A percentile compares a stretch with the other conserved stretches of the same genome.
phyloP scores from a whole-genome alignment of 2,329 filamentous ascomycete genomes.

The Colletotrichum sp. region DNA sequence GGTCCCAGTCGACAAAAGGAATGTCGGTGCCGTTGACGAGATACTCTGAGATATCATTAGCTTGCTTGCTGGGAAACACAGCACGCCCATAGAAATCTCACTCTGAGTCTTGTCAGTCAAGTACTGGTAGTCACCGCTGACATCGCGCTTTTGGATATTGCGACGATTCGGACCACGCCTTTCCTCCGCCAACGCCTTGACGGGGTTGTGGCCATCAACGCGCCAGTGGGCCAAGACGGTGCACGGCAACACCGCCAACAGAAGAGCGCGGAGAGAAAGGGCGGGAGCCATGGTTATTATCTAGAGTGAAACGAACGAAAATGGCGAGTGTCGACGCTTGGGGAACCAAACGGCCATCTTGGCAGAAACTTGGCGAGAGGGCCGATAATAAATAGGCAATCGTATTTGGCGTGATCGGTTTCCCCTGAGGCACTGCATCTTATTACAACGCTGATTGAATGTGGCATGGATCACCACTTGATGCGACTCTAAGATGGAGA shows the following conservation, averaged over 20 bases:
- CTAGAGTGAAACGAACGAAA: not conserved
- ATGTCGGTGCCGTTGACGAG: slow-evolving; percentile 68
- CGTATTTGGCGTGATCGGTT: not conserved
- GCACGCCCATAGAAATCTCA: not conserved
- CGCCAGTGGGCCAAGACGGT: slow-evolving; percentile 2
- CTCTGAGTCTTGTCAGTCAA: not conserved
- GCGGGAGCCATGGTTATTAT: not conserved
- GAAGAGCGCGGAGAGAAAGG: not conserved
- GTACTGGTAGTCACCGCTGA: not conserved
- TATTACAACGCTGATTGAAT: not conserved
- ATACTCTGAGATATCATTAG: slow-evolving; percentile 51
- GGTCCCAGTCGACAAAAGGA: slow-evolving; percentile 74
- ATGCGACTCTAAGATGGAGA: not conserved
- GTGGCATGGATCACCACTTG: not conserved
- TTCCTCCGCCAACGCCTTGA: not conserved
- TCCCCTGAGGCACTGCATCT: not conserved
- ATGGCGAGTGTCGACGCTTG: not conserved
- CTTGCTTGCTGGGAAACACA: rapidly evolving
- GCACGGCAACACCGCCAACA: not conserved
- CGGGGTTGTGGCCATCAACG: not conserved
- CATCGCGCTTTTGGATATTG: not conserved
- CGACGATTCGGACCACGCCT: not conserved
- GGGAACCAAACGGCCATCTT: not conserved
- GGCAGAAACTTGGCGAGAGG: not conserved
- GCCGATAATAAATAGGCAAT: not conserved